These are phyloP conservation scores for Erodium maritimum DNA, from an alignment of 345 rosid genomes.

Conservation along the genomic window DNA sequence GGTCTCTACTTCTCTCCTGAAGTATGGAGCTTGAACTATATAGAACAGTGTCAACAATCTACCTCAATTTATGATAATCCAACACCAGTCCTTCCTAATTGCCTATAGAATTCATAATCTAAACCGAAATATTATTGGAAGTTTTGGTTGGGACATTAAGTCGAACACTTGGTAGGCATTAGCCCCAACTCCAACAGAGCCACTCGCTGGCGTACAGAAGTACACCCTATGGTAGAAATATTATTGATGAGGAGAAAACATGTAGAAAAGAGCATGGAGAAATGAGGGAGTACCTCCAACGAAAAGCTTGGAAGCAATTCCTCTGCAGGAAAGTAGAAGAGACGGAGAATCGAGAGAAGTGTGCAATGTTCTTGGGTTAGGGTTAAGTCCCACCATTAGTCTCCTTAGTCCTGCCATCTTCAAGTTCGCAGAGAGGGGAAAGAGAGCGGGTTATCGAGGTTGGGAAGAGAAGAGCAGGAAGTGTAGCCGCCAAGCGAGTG, in stretches of 20 bases:
- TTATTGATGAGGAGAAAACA: background rate
- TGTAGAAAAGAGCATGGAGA: background rate
- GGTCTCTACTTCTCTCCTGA: too few species aligned
- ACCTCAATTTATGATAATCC: too few species aligned
- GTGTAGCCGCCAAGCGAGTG: too few species aligned
- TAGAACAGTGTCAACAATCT: too few species aligned
- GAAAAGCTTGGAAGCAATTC: slow-evolving; percentile 65
- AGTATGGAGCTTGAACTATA: too few species aligned
- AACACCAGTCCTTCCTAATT: too few species aligned
- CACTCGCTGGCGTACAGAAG: too few species aligned
- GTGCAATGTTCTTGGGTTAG: background rate
- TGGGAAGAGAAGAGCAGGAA: too few species aligned
- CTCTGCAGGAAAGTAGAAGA: slow-evolving; percentile 30
- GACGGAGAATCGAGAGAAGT: background rate
- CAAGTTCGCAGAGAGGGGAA: background rate
- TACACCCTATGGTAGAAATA: too few species aligned
- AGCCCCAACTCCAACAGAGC: too few species aligned
- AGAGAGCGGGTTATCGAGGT: background rate
- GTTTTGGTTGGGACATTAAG: background rate
- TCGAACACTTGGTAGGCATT: slow-evolving; percentile 1
- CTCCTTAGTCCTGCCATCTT: background rate
- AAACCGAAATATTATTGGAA: too few species aligned
- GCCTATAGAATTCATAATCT: too few species aligned
- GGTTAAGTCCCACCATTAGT: background rate
- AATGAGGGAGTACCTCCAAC: slow-evolving; percentile 42